Evolutionary conservation across 108 stramenopile species (phyloP).

Genomic region (Asterionellopsis glacialis): DNA sequence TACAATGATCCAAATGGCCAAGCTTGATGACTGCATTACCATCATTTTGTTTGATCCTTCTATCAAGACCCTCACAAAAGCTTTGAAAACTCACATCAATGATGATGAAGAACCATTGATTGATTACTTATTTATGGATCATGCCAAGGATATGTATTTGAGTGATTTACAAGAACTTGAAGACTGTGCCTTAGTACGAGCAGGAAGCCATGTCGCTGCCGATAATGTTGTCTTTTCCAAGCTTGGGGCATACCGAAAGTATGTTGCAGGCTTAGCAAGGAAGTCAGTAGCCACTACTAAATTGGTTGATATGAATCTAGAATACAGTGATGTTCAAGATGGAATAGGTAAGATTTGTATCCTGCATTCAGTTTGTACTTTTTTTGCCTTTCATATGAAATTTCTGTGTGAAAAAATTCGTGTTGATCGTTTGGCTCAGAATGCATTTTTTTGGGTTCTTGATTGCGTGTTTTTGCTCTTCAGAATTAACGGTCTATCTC

Average conservation of each 20-base stretch:
- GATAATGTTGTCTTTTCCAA: constrained; percentile 83
- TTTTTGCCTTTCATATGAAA: no score
- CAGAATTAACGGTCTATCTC: no score
- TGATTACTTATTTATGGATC: constrained; percentile 87
- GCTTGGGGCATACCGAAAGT: constrained; percentile 64
- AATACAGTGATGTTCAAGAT: constrained; percentile 31
- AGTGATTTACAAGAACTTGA: constrained; percentile 62
- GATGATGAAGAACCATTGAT: constrained; percentile 1
- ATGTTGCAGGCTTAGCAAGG: constrained; percentile 38
- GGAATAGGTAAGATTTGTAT: no score
- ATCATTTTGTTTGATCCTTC: constrained; percentile 15
- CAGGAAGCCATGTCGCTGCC: constrained; percentile 67
- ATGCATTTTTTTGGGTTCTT: no score
- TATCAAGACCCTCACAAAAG: constrained; percentile 3
- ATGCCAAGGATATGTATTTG: constrained; percentile 84
- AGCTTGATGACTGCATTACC: constrained; percentile 43
- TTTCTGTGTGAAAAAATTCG: no score
- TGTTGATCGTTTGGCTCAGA: no score
- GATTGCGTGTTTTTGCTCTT: no score
- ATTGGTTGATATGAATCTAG: constrained; percentile 43
- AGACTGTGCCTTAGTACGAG: constrained; percentile 27
- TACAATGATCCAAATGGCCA: constrained; percentile 50
- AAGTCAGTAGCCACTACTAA: constrained; percentile 48
- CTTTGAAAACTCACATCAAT: neutral
- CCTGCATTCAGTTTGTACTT: no score